Evolutionary conservation across 2,329 filamentous ascomycete species (phyloP).

Genomic region (Aschersonia sp.): DNA sequence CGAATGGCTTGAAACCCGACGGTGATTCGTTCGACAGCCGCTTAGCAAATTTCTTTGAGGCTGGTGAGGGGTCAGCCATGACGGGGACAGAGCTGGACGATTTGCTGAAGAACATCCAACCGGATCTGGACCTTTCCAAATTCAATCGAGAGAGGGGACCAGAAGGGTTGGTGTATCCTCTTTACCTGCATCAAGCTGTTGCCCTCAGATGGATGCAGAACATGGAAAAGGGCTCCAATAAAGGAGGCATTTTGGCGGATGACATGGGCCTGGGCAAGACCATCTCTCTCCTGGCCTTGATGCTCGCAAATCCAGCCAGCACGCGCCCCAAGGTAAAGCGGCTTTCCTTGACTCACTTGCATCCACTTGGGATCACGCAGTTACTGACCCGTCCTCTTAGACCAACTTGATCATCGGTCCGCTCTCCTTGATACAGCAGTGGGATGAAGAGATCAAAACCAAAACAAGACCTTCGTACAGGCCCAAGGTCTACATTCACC

Average conservation of each 20-base stretch:
- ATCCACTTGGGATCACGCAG: background rate
- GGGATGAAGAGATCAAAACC: constrained; percentile 62
- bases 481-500: constrained; percentile 54
- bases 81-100: constrained; percentile 52
- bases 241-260: constrained; percentile 81
- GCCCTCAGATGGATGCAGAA: constrained; percentile 72
- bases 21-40: constrained; percentile 21
- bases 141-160: constrained; percentile 56
- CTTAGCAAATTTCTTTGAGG: constrained; percentile 17
- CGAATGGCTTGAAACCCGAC: constrained; percentile 17
- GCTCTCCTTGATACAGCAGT: constrained; percentile 68
- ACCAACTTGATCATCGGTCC: constrained; percentile 77
- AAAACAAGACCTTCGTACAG: constrained; percentile 46
- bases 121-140: constrained; percentile 50
- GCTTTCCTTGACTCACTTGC: constrained; percentile 5
- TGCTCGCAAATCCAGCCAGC: constrained; percentile 50
- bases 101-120: constrained; percentile 57
- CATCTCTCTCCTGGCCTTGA: constrained; percentile 67
- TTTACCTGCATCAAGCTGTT: constrained; percentile 75
- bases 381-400: constrained; percentile 22
- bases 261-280: constrained; percentile 93
- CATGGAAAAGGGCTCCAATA: constrained; percentile 65
- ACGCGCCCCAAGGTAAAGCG: constrained; percentile 20
- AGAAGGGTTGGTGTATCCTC: constrained; percentile 46
- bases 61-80: constrained; percentile 21